phyloP scores from a whole-genome alignment of 1,139 yeast genomes.

The Taiozyma sp. region DNA sequence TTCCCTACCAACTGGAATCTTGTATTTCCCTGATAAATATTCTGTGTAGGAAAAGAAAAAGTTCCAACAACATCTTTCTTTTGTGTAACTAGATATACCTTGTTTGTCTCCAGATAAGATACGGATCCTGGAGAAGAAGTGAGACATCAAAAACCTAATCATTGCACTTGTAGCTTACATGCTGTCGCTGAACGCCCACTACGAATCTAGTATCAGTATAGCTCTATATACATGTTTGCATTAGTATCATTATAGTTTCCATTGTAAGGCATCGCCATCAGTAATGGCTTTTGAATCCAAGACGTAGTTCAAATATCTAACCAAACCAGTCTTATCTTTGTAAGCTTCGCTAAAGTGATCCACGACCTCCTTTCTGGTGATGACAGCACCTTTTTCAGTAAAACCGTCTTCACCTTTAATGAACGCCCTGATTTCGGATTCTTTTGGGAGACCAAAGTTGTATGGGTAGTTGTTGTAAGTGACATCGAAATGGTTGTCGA shows the following conservation, averaged over 20 bases:
- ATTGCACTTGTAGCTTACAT: not conserved
- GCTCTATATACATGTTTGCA: conserved; percentile 1
- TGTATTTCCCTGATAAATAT: no score
- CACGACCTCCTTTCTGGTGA: conserved; percentile 15
- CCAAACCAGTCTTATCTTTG: conserved; percentile 18
- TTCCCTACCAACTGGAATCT: no score
- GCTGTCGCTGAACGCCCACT: not conserved
- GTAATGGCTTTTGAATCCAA: conserved; percentile 12
- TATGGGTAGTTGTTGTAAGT: conserved; percentile 67
- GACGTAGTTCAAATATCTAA: conserved; percentile 17
- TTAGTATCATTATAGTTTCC: conserved; percentile 14
- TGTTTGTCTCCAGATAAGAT: not conserved
- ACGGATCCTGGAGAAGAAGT: no score
- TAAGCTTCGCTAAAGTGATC: conserved; percentile 14
- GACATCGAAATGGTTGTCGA: conserved; percentile 42
- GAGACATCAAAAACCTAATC: not conserved
- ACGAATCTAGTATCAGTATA: not conserved
- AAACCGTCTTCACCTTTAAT: conserved; percentile 10
- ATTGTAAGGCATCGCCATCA: conserved; percentile 9
- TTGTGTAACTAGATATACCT: not conserved
- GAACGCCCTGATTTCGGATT: conserved; percentile 16
- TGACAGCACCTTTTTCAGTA: conserved; percentile 1
- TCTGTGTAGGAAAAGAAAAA: no score
- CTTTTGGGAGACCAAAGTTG: conserved; percentile 73
- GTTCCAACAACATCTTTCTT: no score